These are phyloP conservation scores for Gastrodia elata DNA, from an alignment of 106 monocot species.

Conservation along the genomic window DNA sequence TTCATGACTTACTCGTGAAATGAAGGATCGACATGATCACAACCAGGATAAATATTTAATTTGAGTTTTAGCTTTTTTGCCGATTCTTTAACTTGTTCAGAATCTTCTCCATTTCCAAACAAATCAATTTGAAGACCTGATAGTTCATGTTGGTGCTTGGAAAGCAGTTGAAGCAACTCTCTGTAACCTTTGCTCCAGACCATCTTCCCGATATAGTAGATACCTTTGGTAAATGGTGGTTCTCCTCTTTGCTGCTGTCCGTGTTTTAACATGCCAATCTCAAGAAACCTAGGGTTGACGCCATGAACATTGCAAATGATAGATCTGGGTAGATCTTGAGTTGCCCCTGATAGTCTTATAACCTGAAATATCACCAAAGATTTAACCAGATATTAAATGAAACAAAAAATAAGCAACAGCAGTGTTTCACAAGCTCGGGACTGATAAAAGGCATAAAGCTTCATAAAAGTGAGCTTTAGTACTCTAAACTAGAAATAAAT, in stretches of 20 bases:
- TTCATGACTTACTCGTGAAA: slow-evolving; percentile 85
- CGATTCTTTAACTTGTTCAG: slow-evolving; percentile 43
- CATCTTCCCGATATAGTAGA: slow-evolving; percentile 91
- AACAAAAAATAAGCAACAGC: not conserved
- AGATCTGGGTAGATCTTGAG: slow-evolving; percentile 83
- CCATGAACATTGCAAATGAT: slow-evolving; percentile 92
- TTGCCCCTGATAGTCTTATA: slow-evolving; percentile 92
- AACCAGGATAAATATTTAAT: slow-evolving; percentile 60
- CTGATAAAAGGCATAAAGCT: not conserved
- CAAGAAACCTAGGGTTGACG: slow-evolving; percentile 89
- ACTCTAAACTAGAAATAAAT: too few relatives aligned
- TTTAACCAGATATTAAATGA: not conserved
- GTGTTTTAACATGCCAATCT: slow-evolving; percentile 52
- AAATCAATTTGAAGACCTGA: slow-evolving; percentile 56
- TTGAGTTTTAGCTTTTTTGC: slow-evolving; percentile 31
- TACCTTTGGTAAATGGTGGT: slow-evolving; percentile 48
- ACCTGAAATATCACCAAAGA: slow-evolving; percentile 32
- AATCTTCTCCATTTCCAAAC: slow-evolving; percentile 80
- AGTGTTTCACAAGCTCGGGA: not conserved
- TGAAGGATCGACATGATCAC: slow-evolving; percentile 71
- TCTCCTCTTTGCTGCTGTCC: slow-evolving; percentile 32
- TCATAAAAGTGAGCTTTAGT: too few relatives aligned
- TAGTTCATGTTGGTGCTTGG: slow-evolving; percentile 42
- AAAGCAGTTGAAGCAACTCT: slow-evolving; percentile 68
- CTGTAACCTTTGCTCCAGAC: slow-evolving; percentile 83